A percentile compares a stretch with the other conserved stretches of the same genome.
These are phyloP conservation scores for Suillus subalutaceus DNA, from an alignment of 768 basidiomycete species.

Conservation along the genomic window DNA sequence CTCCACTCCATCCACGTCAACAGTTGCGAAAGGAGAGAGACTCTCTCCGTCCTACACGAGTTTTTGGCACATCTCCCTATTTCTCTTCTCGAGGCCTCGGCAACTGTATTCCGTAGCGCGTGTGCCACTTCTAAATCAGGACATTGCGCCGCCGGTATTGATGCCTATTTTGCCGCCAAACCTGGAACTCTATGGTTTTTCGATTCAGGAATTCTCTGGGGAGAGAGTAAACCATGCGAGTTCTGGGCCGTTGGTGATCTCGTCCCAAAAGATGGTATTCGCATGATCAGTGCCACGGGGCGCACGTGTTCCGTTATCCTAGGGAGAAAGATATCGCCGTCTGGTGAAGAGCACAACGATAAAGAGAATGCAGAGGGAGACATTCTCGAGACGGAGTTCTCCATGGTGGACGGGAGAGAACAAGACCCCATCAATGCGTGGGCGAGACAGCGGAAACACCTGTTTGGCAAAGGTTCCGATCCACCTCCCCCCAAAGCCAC, in stretches of 20 bases:
- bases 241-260: conserved; percentile 71
- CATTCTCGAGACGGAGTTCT: conserved; percentile 65
- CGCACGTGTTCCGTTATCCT: conserved; percentile 67
- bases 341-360: conserved; percentile 13
- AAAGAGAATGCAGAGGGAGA: conserved; percentile 46
- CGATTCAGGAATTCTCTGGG: conserved; percentile 68
- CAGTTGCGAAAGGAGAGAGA: conserved; percentile 54
- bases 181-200: conserved; percentile 75
- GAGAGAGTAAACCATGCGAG: conserved; percentile 75
- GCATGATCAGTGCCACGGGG: conserved; percentile 64
- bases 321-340: conserved; percentile 33
- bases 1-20: conserved; percentile 27
- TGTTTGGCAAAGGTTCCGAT: conserved; percentile 49
- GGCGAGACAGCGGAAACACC: conserved; percentile 57
- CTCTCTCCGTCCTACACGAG: conserved; percentile 48
- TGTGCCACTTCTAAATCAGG: conserved; percentile 39
- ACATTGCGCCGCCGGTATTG: conserved; percentile 58
- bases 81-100: conserved; percentile 50
- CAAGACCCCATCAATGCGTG: conserved; percentile 66
- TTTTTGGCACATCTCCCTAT: conserved; percentile 55
- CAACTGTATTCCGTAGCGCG: conserved; percentile 58
- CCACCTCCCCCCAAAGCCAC: conserved; percentile 2
- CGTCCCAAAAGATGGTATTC: conserved; percentile 51
- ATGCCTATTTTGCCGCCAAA: conserved; percentile 75
- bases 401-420: conserved; percentile 72